These are phyloP conservation scores for Erythrophleum fordii DNA, from an alignment of 306 rosid genomes.

Conservation along the genomic window DNA sequence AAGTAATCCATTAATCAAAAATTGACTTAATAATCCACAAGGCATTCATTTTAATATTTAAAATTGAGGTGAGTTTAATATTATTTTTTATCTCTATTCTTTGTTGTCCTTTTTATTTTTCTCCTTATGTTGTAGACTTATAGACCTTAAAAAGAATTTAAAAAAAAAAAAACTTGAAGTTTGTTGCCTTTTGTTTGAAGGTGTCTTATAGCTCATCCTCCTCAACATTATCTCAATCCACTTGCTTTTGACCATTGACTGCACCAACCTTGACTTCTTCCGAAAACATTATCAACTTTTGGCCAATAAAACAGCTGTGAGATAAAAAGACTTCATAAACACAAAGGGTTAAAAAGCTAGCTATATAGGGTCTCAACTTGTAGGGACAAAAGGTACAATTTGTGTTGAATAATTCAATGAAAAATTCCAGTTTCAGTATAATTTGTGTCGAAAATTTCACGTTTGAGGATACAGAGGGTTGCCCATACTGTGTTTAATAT, in stretches of 20 bases:
- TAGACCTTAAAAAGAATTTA: too few relatives aligned
- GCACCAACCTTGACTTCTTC: constrained; percentile 12
- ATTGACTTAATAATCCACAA: not conserved
- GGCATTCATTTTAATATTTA: not conserved
- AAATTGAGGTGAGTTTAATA: too few relatives aligned
- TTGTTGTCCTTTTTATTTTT: not conserved
- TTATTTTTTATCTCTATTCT: too few relatives aligned
- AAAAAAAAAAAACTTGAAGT: not conserved
- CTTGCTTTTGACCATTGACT: constrained; percentile 33
- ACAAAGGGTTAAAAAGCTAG: not conserved
- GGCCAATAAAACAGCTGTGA: not conserved
- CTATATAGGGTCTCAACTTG: not conserved
- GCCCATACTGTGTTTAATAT: not conserved
- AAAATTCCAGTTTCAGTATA: not conserved
- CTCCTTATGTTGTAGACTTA: not conserved
- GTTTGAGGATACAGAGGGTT: not conserved
- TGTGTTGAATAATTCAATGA: not conserved
- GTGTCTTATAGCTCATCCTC: not conserved
- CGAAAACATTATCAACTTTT: constrained; percentile 22
- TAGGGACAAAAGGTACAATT: not conserved
- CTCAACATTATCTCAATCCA: not conserved
- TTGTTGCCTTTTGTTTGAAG: not conserved
- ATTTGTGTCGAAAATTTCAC: not conserved
- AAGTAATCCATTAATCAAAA: too few relatives aligned
- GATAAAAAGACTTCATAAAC: not conserved